Conservation (phyloP, 495 filamentous ascomycete species). For the Penicillium waksmanii region DNA sequence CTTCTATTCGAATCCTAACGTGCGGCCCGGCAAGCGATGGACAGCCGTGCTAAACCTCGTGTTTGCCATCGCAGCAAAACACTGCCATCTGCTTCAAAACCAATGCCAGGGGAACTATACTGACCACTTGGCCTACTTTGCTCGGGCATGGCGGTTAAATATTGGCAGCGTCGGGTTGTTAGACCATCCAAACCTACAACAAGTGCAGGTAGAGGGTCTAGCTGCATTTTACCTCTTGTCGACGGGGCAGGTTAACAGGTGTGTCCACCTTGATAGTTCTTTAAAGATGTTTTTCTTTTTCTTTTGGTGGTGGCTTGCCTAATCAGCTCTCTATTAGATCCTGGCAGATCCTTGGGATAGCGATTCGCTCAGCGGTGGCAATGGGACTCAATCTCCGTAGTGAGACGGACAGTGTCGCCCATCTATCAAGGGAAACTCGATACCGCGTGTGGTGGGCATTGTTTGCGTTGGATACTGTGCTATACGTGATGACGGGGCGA, state of each 20-base stretch:
- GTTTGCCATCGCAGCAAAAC: conserved; percentile 63
- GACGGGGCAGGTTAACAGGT: conserved; percentile 66
- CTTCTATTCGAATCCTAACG: conserved; percentile 38
- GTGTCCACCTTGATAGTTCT: conserved; percentile 7
- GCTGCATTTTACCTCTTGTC: conserved; percentile 61
- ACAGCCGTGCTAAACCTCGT: conserved; percentile 64
- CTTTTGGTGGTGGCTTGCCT: not conserved
- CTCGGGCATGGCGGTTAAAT: conserved; percentile 59
- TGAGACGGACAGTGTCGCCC: conserved; percentile 48
- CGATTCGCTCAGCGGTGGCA: conserved; percentile 59
- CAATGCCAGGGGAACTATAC: conserved; percentile 40
- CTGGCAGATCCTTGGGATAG: conserved; percentile 63
- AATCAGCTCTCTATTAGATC: conserved; percentile 37
- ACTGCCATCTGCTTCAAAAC: conserved; percentile 45
- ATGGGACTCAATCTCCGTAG: conserved; percentile 67
- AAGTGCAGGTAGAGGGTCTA: conserved; percentile 61
- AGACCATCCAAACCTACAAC: conserved; percentile 59
- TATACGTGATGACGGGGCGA: conserved; percentile 64
- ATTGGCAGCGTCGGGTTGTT: conserved; percentile 51
- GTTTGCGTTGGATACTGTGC: too few relatives aligned
- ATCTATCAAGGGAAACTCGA: conserved; percentile 51
- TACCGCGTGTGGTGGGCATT: conserved; percentile 57
- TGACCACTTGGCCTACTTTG: conserved; percentile 59
- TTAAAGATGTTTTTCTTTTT: not conserved
- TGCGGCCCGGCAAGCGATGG: conserved; percentile 53